These are phyloP conservation scores for Handroanthus guayacan DNA, from an alignment of 257 asterid genomes.

Conservation along the genomic window DNA sequence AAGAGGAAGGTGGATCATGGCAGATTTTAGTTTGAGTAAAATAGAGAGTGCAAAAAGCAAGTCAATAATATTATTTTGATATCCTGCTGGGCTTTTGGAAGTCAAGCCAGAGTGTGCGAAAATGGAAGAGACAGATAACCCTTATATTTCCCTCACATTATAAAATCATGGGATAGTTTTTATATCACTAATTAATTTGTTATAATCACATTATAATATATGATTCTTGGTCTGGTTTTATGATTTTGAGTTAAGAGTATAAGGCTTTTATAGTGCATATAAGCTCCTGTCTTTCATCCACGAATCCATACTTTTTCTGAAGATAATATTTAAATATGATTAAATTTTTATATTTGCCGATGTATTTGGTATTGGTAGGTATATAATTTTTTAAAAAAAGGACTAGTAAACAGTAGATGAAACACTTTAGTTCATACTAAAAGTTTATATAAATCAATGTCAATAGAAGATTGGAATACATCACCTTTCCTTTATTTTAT, in stretches of 20 bases:
- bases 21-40: conserved; percentile 26
- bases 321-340: no score
- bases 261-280: no score
- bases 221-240: no score
- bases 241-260: no score
- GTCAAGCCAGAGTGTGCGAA: conserved; percentile 36
- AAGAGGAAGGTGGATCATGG: conserved; percentile 26
- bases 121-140: conserved; percentile 63
- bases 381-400: conserved; percentile 21
- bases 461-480: conserved; percentile 34
- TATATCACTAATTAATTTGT: not conserved
- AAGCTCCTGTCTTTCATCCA: no score
- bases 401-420: conserved; percentile 38
- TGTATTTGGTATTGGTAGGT: no score
- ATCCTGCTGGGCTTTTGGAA: conserved; percentile 45
- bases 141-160: conserved; percentile 60
- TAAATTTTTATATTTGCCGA: no score
- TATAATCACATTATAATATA: no score
- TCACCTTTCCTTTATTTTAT: conserved; percentile 33
- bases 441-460: conserved; percentile 47
- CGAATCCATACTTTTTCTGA: no score
- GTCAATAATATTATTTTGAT: conserved; percentile 12
- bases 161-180: conserved; percentile 38
- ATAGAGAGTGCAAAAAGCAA: conserved; percentile 25
- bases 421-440: conserved; percentile 43